Evolutionary conservation across 768 basidiomycete genomes (phyloP).

Genomic region (Termitomyces sp.): DNA sequence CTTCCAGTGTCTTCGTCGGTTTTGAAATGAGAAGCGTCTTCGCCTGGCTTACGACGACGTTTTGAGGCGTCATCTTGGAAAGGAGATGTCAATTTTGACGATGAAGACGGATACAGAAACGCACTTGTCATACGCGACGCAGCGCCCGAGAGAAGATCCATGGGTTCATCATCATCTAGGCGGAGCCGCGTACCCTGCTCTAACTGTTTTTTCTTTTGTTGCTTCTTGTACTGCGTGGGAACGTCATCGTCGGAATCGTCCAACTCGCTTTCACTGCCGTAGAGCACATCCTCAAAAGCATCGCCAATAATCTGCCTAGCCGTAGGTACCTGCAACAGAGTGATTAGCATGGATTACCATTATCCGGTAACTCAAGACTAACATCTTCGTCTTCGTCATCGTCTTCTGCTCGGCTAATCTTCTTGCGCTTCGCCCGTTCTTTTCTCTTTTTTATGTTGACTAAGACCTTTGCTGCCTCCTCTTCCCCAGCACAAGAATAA

Average conservation of each 20-base stretch:
- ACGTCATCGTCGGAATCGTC: conserved; percentile 69
- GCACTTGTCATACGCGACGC: conserved; percentile 67
- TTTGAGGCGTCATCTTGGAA: conserved; percentile 39
- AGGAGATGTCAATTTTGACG: background rate
- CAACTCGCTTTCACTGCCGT: conserved; percentile 92
- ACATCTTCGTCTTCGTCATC: conserved; percentile 55
- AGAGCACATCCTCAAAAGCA: conserved; percentile 96
- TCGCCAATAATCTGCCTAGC: conserved; percentile 64
- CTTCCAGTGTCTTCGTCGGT: conserved; percentile 81
- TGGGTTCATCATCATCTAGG: conserved; percentile 88
- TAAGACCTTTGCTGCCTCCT: conserved; percentile 84
- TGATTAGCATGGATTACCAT: conserved; percentile 4
- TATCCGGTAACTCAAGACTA: background rate
- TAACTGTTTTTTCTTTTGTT: conserved; percentile 31
- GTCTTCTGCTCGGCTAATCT: conserved; percentile 54
- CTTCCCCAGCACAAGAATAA: conserved; percentile 67
- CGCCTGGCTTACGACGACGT: conserved; percentile 74
- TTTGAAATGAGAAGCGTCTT: conserved; percentile 85
- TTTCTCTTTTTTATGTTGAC: conserved; percentile 95
- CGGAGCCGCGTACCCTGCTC: conserved; percentile 62
- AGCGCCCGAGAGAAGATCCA: conserved; percentile 88
- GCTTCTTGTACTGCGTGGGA: conserved; percentile 20
- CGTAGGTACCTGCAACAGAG: conserved; percentile 34
- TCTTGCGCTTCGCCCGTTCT: conserved; percentile 89
- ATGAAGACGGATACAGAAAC: conserved; percentile 24